These are phyloP conservation scores for Tricholoma terreum DNA, from an alignment of 768 basidiomycete genomes.

Conservation along the genomic window DNA sequence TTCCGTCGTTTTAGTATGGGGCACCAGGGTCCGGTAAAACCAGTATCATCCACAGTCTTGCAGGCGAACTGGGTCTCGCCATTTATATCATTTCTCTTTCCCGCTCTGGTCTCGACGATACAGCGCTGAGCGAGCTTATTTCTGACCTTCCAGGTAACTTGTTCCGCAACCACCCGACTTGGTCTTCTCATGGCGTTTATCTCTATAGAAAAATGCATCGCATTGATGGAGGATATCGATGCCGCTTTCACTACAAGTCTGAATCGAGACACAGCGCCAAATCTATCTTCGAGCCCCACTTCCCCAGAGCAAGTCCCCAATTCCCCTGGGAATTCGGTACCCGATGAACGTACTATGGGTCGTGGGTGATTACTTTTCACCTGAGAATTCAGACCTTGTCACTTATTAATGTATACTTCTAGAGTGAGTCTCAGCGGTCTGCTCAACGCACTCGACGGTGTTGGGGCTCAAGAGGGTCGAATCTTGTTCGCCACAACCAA, in stretches of 20 bases:
- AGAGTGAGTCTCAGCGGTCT: slow-evolving; percentile 34
- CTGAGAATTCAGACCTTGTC: neutral
- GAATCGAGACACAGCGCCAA: slow-evolving; percentile 33
- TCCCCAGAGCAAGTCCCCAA: slow-evolving; percentile 4
- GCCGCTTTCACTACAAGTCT: slow-evolving; percentile 58
- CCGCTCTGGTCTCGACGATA: slow-evolving; percentile 60
- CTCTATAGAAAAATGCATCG: slow-evolving; percentile 54
- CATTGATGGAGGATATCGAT: slow-evolving; percentile 84
- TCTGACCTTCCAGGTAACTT: slow-evolving; percentile 52
- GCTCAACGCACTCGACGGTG: slow-evolving; percentile 72
- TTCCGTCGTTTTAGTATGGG: slow-evolving; percentile 46
- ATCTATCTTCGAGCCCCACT: neutral
- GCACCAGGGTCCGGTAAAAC: slow-evolving; percentile 80
- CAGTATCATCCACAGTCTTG: slow-evolving; percentile 70
- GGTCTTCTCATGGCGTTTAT: slow-evolving; percentile 1
- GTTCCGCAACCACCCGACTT: neutral
- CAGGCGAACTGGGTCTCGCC: slow-evolving; percentile 73
- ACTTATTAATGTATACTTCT: neutral
- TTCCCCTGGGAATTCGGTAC: slow-evolving; percentile 1
- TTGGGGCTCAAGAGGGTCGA: slow-evolving; percentile 74
- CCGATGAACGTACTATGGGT: neutral
- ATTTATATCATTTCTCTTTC: slow-evolving; percentile 74
- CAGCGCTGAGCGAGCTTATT: slow-evolving; percentile 53
- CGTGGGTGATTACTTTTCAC: slow-evolving; percentile 12
- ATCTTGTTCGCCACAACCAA: slow-evolving; percentile 78